Conservation (phyloP, 352 stramenopile species). For the Phytopythium boreale region DNA sequence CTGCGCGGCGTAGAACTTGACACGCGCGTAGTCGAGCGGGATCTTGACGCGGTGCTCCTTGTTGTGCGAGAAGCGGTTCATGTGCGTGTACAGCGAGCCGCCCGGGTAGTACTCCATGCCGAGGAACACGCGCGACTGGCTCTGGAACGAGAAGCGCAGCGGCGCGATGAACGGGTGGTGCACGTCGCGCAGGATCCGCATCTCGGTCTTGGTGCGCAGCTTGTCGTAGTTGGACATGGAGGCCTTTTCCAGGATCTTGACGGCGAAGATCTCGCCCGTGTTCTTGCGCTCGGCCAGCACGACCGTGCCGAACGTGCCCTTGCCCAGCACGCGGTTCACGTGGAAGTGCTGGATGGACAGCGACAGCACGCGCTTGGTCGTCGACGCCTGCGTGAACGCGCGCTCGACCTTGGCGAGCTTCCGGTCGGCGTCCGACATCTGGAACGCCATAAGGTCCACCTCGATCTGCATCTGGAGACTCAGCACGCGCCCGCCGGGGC, state of each 20-base stretch:
- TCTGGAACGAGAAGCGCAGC: conserved; percentile 86
- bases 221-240: conserved; percentile 92
- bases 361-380: conserved; percentile 80
- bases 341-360: conserved; percentile 93
- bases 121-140: conserved; percentile 72
- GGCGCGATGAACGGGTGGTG: conserved; percentile 92
- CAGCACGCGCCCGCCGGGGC: conserved; percentile 69
- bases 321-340: conserved; percentile 93
- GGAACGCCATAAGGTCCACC: conserved; percentile 75
- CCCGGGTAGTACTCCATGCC: conserved; percentile 87
- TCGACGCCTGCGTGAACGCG: conserved; percentile 54
- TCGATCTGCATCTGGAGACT: conserved; percentile 86
- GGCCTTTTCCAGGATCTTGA: conserved; percentile 92
- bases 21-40: conserved; percentile 66
- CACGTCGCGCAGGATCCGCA: conserved; percentile 88
- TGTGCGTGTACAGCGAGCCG: conserved; percentile 88
- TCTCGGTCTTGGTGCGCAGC: conserved; percentile 91
- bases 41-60: conserved; percentile 88
- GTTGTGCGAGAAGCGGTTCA: conserved; percentile 91
- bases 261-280: conserved; percentile 86
- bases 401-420: conserved; percentile 66
- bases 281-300: conserved; percentile 82
- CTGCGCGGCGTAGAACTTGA: conserved; percentile 91
- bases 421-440: conserved; percentile 70
- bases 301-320: conserved; percentile 94